phyloP scores from a whole-genome alignment of 805 yeast species.

The Teunomyces gatunensis region DNA sequence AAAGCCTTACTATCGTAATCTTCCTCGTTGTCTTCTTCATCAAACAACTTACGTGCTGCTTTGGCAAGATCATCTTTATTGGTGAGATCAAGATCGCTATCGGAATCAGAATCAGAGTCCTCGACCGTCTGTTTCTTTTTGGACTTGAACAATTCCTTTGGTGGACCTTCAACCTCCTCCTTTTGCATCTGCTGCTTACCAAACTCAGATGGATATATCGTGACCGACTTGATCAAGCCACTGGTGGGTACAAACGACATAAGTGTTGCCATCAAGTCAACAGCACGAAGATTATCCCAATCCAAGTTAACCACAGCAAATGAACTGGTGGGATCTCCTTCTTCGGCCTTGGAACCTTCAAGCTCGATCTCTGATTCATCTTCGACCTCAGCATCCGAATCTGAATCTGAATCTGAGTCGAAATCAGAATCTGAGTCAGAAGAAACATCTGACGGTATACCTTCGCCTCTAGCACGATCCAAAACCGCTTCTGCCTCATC shows the following conservation, averaged over 20 bases:
- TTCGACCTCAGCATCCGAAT: slow-evolving; percentile 43
- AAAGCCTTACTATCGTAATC: slow-evolving; percentile 84
- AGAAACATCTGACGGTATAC: slow-evolving; percentile 16
- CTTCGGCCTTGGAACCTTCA: slow-evolving; percentile 64
- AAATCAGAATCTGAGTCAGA: slow-evolving; percentile 41
- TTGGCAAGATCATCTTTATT: slow-evolving; percentile 51
- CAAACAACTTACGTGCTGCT: slow-evolving; percentile 68
- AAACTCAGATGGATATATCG: slow-evolving; percentile 83
- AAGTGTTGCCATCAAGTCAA: slow-evolving; percentile 86
- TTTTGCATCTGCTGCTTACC: slow-evolving; percentile 89
- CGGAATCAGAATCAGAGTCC: slow-evolving; percentile 32
- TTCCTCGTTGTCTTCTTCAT: slow-evolving; percentile 76
- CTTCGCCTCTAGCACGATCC: slow-evolving; percentile 72
- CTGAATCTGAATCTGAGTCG: slow-evolving; percentile 42
- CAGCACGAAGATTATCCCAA: slow-evolving; percentile 92
- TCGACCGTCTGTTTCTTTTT: slow-evolving; percentile 36
- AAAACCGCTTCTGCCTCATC: slow-evolving; percentile 23
- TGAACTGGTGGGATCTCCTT: slow-evolving; percentile 78
- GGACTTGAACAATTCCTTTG: slow-evolving; percentile 70
- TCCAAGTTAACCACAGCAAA: slow-evolving; percentile 95
- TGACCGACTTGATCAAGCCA: slow-evolving; percentile 65
- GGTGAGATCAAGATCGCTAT: slow-evolving; percentile 36
- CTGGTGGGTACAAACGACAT: slow-evolving; percentile 76
- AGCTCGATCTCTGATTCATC: slow-evolving; percentile 55
- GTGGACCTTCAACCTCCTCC: slow-evolving; percentile 92